Percentiles rank a stretch among this genome's conserved stretches.
Evolutionary conservation across 805 yeast genomes (phyloP).

Genomic region (Jamesozyma spencerorum): DNA sequence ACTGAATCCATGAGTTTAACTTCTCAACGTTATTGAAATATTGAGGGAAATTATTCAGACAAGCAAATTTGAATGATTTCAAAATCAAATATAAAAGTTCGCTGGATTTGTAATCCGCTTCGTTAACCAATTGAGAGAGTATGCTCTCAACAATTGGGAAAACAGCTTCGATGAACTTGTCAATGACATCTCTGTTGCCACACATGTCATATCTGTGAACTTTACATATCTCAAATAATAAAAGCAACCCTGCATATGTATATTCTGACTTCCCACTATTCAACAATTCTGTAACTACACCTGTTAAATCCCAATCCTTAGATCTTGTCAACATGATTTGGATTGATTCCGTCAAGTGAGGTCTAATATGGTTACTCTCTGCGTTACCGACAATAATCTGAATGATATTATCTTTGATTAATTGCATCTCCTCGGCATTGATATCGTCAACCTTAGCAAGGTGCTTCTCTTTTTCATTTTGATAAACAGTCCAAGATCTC

Average conservation of each 20-base stretch:
- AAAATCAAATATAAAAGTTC: constrained; percentile 51
- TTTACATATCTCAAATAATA: constrained; percentile 47
- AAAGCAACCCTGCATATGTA: constrained; percentile 45
- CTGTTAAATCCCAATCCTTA: constrained; percentile 31
- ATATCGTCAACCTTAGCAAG: constrained; percentile 16
- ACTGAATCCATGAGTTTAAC: constrained; percentile 51
- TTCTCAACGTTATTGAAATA: constrained; percentile 34
- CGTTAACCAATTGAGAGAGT: constrained; percentile 34
- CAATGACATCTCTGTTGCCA: constrained; percentile 38
- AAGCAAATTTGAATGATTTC: constrained; percentile 56
- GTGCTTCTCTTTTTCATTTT: constrained; percentile 22
- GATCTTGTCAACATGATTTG: constrained; percentile 44
- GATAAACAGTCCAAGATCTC: constrained; percentile 54
- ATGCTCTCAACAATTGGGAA: constrained; percentile 50
- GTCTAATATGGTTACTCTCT: constrained; percentile 36
- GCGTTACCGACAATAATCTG: constrained; percentile 40
- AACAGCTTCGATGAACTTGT: constrained; percentile 37
- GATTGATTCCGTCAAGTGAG: constrained; percentile 50
- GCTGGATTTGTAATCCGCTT: constrained; percentile 30
- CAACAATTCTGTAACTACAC: constrained; percentile 30
- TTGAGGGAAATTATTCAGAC: constrained; percentile 50
- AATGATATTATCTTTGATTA: constrained; percentile 46
- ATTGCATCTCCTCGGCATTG: constrained; percentile 41
- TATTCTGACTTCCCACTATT: constrained; percentile 32
- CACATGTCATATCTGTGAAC: constrained; percentile 49